phyloP scores from a whole-genome alignment of 2,329 filamentous ascomycete species.

The Paramyrothecium sp. region DNA sequence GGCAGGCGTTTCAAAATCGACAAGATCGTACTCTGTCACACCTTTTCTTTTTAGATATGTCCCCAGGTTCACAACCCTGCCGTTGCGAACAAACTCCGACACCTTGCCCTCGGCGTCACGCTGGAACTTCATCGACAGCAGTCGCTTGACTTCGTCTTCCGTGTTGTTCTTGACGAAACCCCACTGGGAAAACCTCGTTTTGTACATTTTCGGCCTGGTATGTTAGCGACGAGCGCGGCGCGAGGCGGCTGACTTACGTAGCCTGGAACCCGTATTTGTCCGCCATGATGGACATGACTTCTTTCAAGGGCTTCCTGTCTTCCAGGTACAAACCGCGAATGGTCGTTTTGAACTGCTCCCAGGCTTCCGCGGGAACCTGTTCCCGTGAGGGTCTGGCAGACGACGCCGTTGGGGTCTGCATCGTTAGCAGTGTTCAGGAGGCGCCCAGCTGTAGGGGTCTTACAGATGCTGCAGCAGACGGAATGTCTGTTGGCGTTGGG shows the following conservation, averaged over 20 bases:
- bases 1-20: constrained; percentile 41
- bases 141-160: constrained; percentile 49
- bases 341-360: constrained; percentile 45
- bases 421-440: no score
- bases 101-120: constrained; percentile 52
- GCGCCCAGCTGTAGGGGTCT: constrained; percentile 9
- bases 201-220: constrained; percentile 52
- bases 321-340: constrained; percentile 47
- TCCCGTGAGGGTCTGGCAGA: constrained; percentile 34
- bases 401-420: constrained; percentile 7
- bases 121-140: constrained; percentile 51
- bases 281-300: constrained; percentile 51
- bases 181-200: constrained; percentile 55
- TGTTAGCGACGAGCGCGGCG: not conserved
- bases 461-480: constrained; percentile 22
- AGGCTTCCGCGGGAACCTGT: constrained; percentile 43
- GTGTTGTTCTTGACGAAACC: constrained; percentile 56
- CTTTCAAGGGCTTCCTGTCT: constrained; percentile 48
- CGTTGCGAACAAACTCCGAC: constrained; percentile 51
- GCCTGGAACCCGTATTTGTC: constrained; percentile 47
- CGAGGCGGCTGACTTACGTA: constrained; percentile 34
- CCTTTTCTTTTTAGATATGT: constrained; percentile 53
- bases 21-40: constrained; percentile 50
- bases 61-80: constrained; percentile 49
- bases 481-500: not conserved